These are phyloP conservation scores for Solanum virginianum DNA, from an alignment of 257 asterid genomes.

Conservation along the genomic window DNA sequence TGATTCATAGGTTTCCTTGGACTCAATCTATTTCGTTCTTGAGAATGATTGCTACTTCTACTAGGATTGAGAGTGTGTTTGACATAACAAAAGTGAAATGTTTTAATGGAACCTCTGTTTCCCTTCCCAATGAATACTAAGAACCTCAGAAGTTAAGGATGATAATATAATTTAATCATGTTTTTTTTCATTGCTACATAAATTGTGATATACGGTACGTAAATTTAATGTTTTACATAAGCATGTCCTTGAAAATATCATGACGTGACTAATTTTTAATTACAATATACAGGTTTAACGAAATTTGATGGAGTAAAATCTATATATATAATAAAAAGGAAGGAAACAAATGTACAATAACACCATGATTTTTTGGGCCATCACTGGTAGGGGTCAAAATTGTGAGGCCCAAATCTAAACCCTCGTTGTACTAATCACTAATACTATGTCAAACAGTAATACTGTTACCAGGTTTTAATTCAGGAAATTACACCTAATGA, in stretches of 20 bases:
- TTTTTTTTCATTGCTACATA: neutral
- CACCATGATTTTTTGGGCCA: constrained; percentile 5
- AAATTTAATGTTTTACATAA: neutral
- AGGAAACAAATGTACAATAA: neutral
- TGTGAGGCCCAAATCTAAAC: constrained; percentile 44
- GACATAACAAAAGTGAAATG: neutral
- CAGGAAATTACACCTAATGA: neutral
- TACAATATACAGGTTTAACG: neutral
- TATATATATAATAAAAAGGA: neutral
- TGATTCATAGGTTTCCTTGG: no score
- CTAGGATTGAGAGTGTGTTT: neutral
- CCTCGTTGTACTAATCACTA: neutral
- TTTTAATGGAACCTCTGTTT: no score
- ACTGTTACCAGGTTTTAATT: neutral
- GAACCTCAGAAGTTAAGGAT: neutral
- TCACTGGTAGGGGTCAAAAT: constrained; percentile 45
- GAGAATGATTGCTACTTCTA: no score
- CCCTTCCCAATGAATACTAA: no score
- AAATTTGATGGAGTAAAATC: neutral
- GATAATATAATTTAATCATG: neutral
- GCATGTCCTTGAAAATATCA: neutral
- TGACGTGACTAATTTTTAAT: neutral
- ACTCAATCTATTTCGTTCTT: no score
- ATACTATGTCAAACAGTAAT: neutral
- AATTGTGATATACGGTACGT: neutral